Evolutionary conservation across 73 alveolate genomes (phyloP), one percentile per base, ranked within the genome.

Genomic region (Uronychia setigera): DNA sequence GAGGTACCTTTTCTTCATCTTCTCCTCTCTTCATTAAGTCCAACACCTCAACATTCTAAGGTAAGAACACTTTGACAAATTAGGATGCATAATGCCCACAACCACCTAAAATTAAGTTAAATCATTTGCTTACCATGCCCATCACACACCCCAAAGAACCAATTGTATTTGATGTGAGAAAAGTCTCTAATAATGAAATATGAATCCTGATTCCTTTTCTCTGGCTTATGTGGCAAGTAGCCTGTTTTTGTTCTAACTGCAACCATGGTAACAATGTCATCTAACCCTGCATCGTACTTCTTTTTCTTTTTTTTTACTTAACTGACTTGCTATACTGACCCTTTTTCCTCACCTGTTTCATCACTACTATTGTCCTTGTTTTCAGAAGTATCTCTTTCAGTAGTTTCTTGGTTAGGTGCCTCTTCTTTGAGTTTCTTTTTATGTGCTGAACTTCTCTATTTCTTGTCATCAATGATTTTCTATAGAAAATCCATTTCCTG

Each of bases 11-110:
- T 32, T 74, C 89, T 32, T 60, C 82, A 27, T 74, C 83, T n/a
- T n/a, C n/a, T n/a, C n/a, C n/a, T n/a, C n/a, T n/a, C n/a, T n/a
- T n/a, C n/a, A n/a, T n/a, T n/a, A n/a, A n/a, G n/a, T n/a, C n/a
- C n/a, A 82, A 79, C 57, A 32, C 33, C 33, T 82, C 89, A 30
- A 82, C 74, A 26, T 82, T 74, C 30, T 78, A 58, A 13, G 80
- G 99, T 98, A 76, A 97, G 84, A 31, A 74, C 79, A 75, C 94
- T 92, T 76, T 94, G 46, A 97, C 95, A 86, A 91, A 97, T 35
- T 95, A 94, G 35, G 98, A 93, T 29, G 97, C 98, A 59, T 91
- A 86, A 92, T 98, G 99, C 0, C 99, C 99, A 90, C 93, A 83
- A 30, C 32, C 97, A 87, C 30, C 95, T 96, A 35, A 91, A 82